phyloP scores from a whole-genome alignment of 2,329 filamentous ascomycete genomes.

The Cytospora chrysosperma region DNA sequence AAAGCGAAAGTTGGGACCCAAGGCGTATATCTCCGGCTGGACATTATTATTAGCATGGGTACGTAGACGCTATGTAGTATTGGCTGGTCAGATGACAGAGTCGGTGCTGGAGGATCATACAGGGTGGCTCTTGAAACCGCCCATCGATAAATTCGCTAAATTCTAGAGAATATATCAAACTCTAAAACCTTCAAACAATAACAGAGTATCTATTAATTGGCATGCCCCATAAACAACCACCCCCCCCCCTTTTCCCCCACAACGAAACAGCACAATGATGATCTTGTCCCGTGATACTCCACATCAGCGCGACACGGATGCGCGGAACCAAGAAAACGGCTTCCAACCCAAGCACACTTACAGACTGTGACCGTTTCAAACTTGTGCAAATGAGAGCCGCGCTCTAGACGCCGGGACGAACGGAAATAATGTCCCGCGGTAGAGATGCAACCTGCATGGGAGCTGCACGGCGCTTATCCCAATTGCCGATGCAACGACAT shows the following conservation, averaged over 20 bases:
- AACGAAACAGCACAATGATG: background rate
- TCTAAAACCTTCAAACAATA: background rate
- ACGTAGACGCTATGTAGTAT: background rate
- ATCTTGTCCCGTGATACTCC: background rate
- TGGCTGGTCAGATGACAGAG: background rate
- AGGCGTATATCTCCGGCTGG: background rate
- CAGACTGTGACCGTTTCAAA: background rate
- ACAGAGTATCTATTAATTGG: background rate
- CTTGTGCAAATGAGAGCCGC: constrained; percentile 18
- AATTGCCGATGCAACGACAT: background rate
- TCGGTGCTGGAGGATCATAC: background rate
- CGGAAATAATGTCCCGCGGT: background rate
- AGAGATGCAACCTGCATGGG: background rate
- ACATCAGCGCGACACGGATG: background rate
- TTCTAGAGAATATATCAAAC: background rate
- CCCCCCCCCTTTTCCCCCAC: background rate
- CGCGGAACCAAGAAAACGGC: background rate
- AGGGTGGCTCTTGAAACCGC: background rate
- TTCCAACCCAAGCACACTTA: background rate
- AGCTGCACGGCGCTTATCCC: background rate
- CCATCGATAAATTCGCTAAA: background rate
- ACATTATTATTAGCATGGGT: background rate
- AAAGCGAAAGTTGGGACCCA: background rate
- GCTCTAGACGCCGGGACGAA: constrained; percentile 15
- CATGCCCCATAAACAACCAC: too few relatives aligned